Percentiles rank a stretch among this genome's conserved stretches.
phyloP scores from a whole-genome alignment of 306 rosid genomes.

The Cucumis melo region DNA sequence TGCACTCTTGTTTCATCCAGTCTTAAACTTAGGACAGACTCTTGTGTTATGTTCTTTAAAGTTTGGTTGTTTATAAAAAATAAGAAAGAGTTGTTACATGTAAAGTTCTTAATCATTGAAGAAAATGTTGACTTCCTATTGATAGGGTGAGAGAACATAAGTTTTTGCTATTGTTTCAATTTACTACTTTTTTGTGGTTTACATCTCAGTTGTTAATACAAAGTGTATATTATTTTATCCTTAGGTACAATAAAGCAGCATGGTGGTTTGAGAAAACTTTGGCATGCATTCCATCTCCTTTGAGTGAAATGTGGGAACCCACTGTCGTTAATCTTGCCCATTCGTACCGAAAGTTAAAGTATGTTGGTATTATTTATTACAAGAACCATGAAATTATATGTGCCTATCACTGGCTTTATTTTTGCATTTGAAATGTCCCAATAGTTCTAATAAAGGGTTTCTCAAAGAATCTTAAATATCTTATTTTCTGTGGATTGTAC shows the following conservation, averaged over 20 bases:
- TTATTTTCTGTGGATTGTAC: not conserved
- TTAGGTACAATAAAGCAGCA: conserved; percentile 70
- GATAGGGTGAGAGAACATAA: not conserved
- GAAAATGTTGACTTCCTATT: not conserved
- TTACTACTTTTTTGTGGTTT: not conserved
- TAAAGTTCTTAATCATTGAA: not conserved
- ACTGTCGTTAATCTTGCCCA: conserved; percentile 89
- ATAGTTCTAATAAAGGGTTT: not conserved
- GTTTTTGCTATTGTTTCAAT: not conserved
- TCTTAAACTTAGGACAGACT: too few species aligned
- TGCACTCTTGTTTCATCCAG: not conserved
- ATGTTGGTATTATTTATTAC: conserved; percentile 20
- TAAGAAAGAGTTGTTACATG: too few species aligned
- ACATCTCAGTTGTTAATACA: not conserved
- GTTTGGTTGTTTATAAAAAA: too few species aligned
- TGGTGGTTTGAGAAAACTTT: conserved; percentile 89
- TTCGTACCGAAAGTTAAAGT: conserved; percentile 83
- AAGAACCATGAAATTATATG: not conserved
- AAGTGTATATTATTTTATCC: conserved; percentile 1
- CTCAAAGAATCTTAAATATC: not conserved
- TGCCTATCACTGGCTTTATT: not conserved
- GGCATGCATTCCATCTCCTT: conserved; percentile 60
- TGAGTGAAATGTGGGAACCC: conserved; percentile 91
- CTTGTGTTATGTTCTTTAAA: too few species aligned
- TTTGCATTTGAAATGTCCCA: not conserved